phyloP scores from a whole-genome alignment of 2,329 filamentous ascomycete species.

The Cercospora zeina region DNA sequence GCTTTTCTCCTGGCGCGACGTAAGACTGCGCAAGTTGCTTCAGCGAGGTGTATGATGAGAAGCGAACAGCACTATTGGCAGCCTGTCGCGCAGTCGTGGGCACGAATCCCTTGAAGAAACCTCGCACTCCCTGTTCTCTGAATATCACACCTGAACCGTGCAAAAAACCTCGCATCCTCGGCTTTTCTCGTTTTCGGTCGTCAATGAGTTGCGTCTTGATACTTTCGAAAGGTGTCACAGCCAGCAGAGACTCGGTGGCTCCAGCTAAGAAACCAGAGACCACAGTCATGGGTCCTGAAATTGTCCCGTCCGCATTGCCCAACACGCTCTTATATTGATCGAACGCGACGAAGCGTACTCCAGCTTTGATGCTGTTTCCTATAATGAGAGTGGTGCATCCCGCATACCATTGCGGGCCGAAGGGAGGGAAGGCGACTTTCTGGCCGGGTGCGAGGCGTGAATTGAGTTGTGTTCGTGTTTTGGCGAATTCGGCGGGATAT shows the following conservation, averaged over 20 bases:
- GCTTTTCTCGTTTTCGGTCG: conserved; percentile 82
- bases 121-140: conserved; percentile 80
- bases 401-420: conserved; percentile 93
- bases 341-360: conserved; percentile 93
- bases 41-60: conserved; percentile 89
- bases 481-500: conserved; percentile 94
- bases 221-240: conserved; percentile 94
- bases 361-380: conserved; percentile 94
- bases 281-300: conserved; percentile 86
- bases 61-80: conserved; percentile 88
- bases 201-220: conserved; percentile 99
- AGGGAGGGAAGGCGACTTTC: conserved; percentile 93
- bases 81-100: conserved; percentile 93
- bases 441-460: conserved; percentile 73
- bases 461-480: conserved; percentile 93
- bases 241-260: conserved; percentile 87
- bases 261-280: conserved; percentile 92
- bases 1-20: conserved; percentile 89
- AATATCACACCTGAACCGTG: conserved; percentile 86
- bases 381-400: conserved; percentile 96
- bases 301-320: conserved; percentile 78
- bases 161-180: conserved; percentile 86
- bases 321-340: conserved; percentile 88
- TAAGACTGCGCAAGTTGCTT: conserved; percentile 92
- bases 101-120: conserved; percentile 96